phyloP scores from a whole-genome alignment of 2,329 filamentous ascomycete species.

The Lasiodiplodia sp. region DNA sequence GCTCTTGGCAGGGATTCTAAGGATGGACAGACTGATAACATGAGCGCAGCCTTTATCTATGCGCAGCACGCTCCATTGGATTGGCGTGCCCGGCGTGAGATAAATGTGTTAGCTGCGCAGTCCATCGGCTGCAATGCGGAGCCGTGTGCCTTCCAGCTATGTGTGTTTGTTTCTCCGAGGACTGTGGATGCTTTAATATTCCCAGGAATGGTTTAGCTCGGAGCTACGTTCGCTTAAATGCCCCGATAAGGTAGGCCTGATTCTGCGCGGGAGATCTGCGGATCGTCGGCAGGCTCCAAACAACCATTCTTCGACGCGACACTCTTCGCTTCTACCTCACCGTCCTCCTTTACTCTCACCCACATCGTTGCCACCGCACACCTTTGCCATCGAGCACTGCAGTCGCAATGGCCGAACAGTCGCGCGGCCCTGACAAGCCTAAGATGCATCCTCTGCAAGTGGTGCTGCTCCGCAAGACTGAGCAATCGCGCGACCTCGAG shows the following conservation, averaged over 20 bases:
- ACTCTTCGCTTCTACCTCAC: not conserved
- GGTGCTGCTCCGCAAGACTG: too few species aligned
- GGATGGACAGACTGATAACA: not conserved
- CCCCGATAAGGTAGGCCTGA: not conserved
- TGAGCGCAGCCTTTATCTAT: not conserved
- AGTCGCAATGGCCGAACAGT: too few species aligned
- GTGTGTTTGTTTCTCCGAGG: not conserved
- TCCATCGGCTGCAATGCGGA: not conserved
- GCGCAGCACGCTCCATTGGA: not conserved
- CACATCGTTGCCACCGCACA: too few species aligned
- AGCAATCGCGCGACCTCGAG: too few species aligned
- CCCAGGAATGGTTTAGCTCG: not conserved
- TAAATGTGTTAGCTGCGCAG: not conserved
- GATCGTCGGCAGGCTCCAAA: slow-evolving; percentile 13
- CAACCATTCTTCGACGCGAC: not conserved
- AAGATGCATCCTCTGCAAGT: too few species aligned
- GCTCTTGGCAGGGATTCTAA: not conserved
- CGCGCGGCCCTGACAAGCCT: too few species aligned
- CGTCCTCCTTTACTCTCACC: too few species aligned
- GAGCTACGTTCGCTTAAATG: not conserved
- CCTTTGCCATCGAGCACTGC: too few species aligned
- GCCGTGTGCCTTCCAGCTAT: not conserved
- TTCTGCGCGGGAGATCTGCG: slow-evolving; percentile 18
- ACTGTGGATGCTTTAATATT: not conserved
- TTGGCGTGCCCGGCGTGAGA: not conserved